Percentiles rank a stretch among this genome's conserved stretches.
phyloP scores from a whole-genome alignment of 1,139 yeast species.

The Debaryomyces sp. region DNA sequence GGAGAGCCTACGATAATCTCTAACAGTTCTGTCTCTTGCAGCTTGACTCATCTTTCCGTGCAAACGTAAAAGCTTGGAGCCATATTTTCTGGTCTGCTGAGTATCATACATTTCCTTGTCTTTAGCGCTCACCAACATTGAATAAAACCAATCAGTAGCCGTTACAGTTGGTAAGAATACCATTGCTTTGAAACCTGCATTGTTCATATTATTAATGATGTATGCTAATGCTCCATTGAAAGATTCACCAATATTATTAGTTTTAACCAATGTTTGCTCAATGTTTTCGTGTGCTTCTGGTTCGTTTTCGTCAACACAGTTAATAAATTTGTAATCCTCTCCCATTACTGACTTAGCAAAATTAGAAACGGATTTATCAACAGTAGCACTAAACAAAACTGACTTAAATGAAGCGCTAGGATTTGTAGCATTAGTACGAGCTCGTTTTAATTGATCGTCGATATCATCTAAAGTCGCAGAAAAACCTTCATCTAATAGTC shows the following conservation, averaged over 20 bases:
- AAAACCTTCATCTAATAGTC: conserved; percentile 78
- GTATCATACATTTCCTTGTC: conserved; percentile 15
- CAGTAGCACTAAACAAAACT: conserved; percentile 85
- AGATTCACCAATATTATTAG: conserved; percentile 51
- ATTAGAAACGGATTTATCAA: conserved; percentile 63
- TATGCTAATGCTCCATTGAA: conserved; percentile 57
- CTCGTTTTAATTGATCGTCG: conserved; percentile 46
- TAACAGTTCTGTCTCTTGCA: conserved; percentile 61
- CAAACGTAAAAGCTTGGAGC: conserved; percentile 35
- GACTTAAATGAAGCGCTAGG: conserved; percentile 50
- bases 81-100: conserved; percentile 7
- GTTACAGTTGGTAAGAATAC: conserved; percentile 81
- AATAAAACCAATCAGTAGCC: conserved; percentile 53
- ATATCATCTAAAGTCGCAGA: conserved; percentile 63
- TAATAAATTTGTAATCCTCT: conserved; percentile 63
- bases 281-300: conserved; percentile 83
- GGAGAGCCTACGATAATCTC: conserved; percentile 51
- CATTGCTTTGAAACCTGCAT: conserved; percentile 66
- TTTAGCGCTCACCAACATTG: conserved; percentile 19
- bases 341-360: conserved; percentile 73
- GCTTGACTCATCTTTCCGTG: conserved; percentile 77
- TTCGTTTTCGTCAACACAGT: conserved; percentile 75
- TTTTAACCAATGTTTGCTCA: conserved; percentile 60
- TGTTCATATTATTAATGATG: conserved; percentile 33
- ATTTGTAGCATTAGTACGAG: conserved; percentile 28